Base-by-base conservation (phyloP, 257 asterid genomes). In the Buddleja alternifolia region DNA sequence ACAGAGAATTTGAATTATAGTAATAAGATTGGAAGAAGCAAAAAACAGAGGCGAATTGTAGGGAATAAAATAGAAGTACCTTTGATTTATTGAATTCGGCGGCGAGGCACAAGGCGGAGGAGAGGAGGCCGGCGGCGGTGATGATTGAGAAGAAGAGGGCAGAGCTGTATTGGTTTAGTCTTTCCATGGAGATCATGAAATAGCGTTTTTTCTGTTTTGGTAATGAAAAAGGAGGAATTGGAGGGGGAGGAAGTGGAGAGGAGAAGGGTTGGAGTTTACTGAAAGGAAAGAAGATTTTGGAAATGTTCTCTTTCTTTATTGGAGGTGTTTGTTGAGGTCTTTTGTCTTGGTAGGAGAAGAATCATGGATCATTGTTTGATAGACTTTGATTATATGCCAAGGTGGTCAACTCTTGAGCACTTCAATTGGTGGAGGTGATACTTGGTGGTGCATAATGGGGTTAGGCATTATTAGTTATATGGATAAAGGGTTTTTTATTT, bases 61-160 rank as follows among this genome's bases (percentile, higher is more conserved):
- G n/a, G 29, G 8, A 24, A 7, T 0, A 0, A 12, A 42, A 11
- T 17, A 8, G 8, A 29, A 23, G 20, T 25, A 89, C 97, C 85
- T 84, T 85, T 11, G 90, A 73, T 81, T 80, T 85, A 73, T 77
- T 81, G 86, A 87, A 82, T 72, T 92, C 97, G 2, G 97, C 96
- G 16, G 87, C 83, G 37, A 92, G 69, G 80, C 90, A 92, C n/a
- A 85, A 37, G 47, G 85, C 42, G 81, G 73, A 75, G 76, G 93
- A 81, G 81, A 75, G 41, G 66, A 81, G 65, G 73, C 81, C 80
- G 6, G 82, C 75, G 58, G 77, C 58, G 75, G 69, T 40, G 53
- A 71, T 10, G 61, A 68, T 9, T 17, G 84, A 68, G 39, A 80
- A 39, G 52, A 80, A 16, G 16, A 80, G 41, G 3, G 78, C 53